phyloP scores from a whole-genome alignment of 1,284 basidiomycete species.

The Rhodotorula mucilaginosa region DNA sequence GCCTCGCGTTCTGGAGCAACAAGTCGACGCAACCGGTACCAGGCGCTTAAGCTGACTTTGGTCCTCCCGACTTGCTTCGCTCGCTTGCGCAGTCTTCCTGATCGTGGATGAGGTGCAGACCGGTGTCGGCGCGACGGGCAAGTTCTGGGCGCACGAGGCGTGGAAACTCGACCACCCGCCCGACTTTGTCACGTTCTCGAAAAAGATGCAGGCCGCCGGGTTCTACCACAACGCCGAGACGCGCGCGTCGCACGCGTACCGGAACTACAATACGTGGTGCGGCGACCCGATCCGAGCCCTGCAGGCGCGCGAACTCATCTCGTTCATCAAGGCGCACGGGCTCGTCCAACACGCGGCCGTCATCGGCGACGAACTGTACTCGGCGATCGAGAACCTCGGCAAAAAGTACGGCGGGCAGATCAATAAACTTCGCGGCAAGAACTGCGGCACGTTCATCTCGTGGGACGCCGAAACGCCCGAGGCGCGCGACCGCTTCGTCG shows the following conservation, averaged over 20 bases:
- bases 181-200: constrained; percentile 51
- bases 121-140: constrained; percentile 57
- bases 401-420: constrained; percentile 18
- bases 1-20: too few relatives aligned
- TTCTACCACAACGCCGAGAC: constrained; percentile 57
- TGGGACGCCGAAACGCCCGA: constrained; percentile 52
- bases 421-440: constrained; percentile 51
- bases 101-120: constrained; percentile 58
- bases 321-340: constrained; percentile 49
- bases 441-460: constrained; percentile 56
- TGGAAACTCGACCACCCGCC: constrained; percentile 54
- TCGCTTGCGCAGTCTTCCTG: constrained; percentile 50
- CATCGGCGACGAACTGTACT: constrained; percentile 50
- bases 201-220: constrained; percentile 55
- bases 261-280: constrained; percentile 49
- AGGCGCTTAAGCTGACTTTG: background rate
- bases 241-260: constrained; percentile 54
- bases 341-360: constrained; percentile 46
- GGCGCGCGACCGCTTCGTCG: constrained; percentile 53
- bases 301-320: constrained; percentile 56
- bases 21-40: too few relatives aligned
- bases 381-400: constrained; percentile 46
- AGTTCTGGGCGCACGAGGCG: constrained; percentile 59
- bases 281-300: constrained; percentile 56
- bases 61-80: background rate